Evolutionary conservation across 164 flowering plant genomes (phyloP).

Genomic region (Berberis thunbergii): DNA sequence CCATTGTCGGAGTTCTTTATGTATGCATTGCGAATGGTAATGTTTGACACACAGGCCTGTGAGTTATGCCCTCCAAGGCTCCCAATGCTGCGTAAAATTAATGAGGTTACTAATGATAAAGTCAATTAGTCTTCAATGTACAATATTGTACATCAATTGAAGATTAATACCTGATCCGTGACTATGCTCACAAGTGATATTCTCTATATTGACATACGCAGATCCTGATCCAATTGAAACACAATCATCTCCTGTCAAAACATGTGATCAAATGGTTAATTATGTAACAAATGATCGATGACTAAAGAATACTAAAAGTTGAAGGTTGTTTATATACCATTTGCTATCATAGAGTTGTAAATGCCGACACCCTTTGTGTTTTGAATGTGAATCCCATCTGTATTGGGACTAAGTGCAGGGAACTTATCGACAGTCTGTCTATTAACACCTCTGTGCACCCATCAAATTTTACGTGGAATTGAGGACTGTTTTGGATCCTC

Average conservation of each 20-base stretch:
- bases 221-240: conserved; percentile 76
- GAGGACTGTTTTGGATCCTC: conserved; percentile 55
- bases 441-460: conserved; percentile 37
- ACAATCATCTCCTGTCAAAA: conserved; percentile 67
- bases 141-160: too few relatives aligned
- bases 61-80: conserved; percentile 55
- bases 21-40: conserved; percentile 34
- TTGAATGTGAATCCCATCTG: conserved; percentile 71
- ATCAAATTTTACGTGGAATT: conserved; percentile 60
- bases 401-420: conserved; percentile 61
- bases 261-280: background rate
- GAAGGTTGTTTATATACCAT: conserved; percentile 28
- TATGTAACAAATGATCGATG: background rate
- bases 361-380: conserved; percentile 45
- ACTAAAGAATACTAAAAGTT: background rate
- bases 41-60: conserved; percentile 54
- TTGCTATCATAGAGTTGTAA: conserved; percentile 45
- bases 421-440: conserved; percentile 32
- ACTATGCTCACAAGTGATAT: conserved; percentile 81
- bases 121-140: too few relatives aligned
- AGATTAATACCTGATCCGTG: conserved; percentile 70
- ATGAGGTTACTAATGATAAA: background rate
- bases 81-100: conserved; percentile 40
- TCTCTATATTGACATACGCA: conserved; percentile 56
- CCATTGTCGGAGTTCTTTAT: conserved; percentile 59